Evolutionary conservation across 2,329 filamentous ascomycete species (phyloP).

Genomic region (Exophiala sp.): DNA sequence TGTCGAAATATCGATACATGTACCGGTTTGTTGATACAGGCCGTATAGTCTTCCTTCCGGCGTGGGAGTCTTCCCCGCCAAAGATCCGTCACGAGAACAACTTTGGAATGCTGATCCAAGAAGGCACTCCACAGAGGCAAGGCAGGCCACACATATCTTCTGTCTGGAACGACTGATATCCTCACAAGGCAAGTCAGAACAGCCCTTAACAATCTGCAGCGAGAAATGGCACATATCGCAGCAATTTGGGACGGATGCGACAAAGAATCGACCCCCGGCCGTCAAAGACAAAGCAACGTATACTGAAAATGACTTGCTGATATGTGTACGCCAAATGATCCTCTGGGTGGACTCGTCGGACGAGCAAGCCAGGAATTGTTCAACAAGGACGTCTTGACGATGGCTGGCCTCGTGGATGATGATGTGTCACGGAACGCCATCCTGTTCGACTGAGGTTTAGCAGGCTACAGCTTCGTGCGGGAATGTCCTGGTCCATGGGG

Average conservation of each 20-base stretch:
- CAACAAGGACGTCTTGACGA: conserved; percentile 42
- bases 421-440: no score
- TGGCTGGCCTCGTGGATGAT: conserved; percentile 36
- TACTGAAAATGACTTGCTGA: conserved; percentile 29
- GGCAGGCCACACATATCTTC: conserved; percentile 27
- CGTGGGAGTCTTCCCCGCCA: no score
- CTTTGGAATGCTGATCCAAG: conserved; percentile 36
- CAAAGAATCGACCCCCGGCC: conserved; percentile 13
- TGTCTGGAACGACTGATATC: conserved; percentile 24
- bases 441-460: no score
- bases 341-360: conserved; percentile 34
- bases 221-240: conserved; percentile 17
- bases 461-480: no score
- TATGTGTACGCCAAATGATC: conserved; percentile 41
- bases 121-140: conserved; percentile 30
- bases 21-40: no score
- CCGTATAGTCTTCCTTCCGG: no score
- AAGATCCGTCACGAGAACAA: conserved; percentile 33
- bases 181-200: conserved; percentile 43
- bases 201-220: conserved; percentile 28
- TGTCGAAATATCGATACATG: no score
- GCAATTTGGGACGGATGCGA: conserved; percentile 13
- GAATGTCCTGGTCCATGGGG: no score
- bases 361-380: conserved; percentile 37
- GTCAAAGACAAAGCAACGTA: conserved; percentile 21